phyloP scores from a whole-genome alignment of 257 asterid species.

The Capsicum pubescens region DNA sequence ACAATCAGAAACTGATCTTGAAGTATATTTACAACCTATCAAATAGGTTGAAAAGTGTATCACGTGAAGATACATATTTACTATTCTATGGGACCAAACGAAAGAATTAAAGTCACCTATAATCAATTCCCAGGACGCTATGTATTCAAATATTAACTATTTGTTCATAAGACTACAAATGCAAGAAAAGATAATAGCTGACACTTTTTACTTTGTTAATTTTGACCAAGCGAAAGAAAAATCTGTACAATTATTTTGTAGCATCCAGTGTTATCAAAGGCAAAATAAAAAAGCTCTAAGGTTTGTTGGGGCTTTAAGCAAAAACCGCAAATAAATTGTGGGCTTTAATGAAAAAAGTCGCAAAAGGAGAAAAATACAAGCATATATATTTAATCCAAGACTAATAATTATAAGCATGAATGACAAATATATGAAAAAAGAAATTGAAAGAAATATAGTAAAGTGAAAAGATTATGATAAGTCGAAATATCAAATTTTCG shows the following conservation, averaged over 20 bases:
- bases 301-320: no score
- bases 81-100: background rate
- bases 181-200: background rate
- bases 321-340: no score
- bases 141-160: background rate
- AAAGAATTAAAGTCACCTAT: background rate
- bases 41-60: background rate
- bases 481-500: no score
- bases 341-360: no score
- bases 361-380: no score
- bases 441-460: no score
- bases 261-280: no score
- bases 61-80: background rate
- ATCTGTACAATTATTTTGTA: background rate
- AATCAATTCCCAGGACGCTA: background rate
- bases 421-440: no score
- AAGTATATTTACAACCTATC: background rate
- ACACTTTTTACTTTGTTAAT: constrained; percentile 18
- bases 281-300: no score
- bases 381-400: no score
- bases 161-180: background rate
- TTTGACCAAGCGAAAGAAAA: background rate
- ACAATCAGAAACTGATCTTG: background rate
- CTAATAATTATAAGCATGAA: no score
- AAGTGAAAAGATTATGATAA: no score